phyloP scores from a whole-genome alignment of 1,284 basidiomycete species.

The Malassezia equina region DNA sequence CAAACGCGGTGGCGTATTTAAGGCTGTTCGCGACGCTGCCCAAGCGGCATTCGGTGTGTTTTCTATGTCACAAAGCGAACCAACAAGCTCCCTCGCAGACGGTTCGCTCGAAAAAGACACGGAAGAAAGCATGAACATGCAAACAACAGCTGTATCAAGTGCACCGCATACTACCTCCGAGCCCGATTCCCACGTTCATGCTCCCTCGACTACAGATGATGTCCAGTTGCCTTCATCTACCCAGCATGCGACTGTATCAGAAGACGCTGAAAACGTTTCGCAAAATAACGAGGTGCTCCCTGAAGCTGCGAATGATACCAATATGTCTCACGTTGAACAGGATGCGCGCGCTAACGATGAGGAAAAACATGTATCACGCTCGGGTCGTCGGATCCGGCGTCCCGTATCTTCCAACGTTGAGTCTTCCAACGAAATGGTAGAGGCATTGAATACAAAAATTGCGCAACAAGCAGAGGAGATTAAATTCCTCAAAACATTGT shows the following conservation, averaged over 20 bases:
- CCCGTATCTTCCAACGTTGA: background rate
- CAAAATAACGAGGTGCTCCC: background rate
- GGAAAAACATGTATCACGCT: background rate
- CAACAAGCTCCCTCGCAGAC: background rate
- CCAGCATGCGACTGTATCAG: too few species aligned
- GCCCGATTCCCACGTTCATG: too few species aligned
- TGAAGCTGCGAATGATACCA: background rate
- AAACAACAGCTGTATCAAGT: background rate
- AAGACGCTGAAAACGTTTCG: background rate
- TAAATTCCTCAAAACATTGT: conserved; percentile 1
- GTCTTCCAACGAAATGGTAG: background rate
- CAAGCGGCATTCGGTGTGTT: background rate
- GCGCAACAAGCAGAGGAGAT: conserved; percentile 2
- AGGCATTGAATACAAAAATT: background rate
- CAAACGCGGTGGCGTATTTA: background rate
- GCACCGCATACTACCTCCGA: background rate
- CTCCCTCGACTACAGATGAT: too few species aligned
- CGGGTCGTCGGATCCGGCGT: background rate
- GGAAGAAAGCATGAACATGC: background rate
- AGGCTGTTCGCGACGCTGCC: background rate
- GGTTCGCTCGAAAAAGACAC: background rate
- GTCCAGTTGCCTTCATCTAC: too few species aligned
- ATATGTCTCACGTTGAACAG: background rate
- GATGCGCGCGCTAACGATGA: background rate
- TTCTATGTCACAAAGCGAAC: background rate